Evolutionary conservation across 176 grass and related monocot genomes (phyloP).

Genomic region (Miscanthus lutarioriparius): DNA sequence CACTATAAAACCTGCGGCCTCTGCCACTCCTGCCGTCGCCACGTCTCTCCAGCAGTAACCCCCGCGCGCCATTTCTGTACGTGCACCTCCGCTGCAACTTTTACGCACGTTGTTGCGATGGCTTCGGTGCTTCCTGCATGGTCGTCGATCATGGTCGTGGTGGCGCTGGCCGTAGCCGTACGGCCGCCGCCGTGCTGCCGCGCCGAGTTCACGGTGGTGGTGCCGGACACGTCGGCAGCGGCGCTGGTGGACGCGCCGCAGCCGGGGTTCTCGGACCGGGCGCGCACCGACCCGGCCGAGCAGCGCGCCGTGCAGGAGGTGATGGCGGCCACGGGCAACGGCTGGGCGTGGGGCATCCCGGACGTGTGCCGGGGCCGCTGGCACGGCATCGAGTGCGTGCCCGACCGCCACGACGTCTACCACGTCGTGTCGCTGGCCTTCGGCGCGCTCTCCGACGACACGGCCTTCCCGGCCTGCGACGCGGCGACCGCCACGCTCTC

Average conservation of each 20-base stretch:
- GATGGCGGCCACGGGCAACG: slow-evolving; percentile 85
- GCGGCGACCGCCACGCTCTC: slow-evolving; percentile 51
- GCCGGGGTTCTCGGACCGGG: slow-evolving; percentile 60
- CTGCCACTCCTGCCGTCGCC: slow-evolving; percentile 45
- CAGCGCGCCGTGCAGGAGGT: slow-evolving; percentile 76
- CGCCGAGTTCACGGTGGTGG: slow-evolving; percentile 76
- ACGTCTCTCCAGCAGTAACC: neutral
- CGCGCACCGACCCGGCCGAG: slow-evolving; percentile 69
- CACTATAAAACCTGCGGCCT: slow-evolving; percentile 57
- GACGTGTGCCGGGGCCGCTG: slow-evolving; percentile 92
- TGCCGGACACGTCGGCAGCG: slow-evolving; percentile 63
- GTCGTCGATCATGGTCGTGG: neutral
- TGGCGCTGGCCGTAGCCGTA: neutral
- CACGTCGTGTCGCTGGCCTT: slow-evolving; percentile 91
- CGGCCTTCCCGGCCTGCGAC: slow-evolving; percentile 85
- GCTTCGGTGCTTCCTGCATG: neutral
- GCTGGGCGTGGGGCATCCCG: slow-evolving; percentile 60
- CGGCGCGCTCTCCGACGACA: slow-evolving; percentile 95
- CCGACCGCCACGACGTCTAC: slow-evolving; percentile 64
- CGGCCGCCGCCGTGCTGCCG: neutral
- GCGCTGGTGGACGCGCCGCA: slow-evolving; percentile 53
- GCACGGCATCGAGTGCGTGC: slow-evolving; percentile 97
- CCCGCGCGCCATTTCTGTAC: neutral
- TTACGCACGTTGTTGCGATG: slow-evolving; percentile 27
- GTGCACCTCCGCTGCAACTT: neutral